These are phyloP conservation scores for Mycena alexandri DNA, from an alignment of 768 basidiomycete genomes.

Conservation along the genomic window DNA sequence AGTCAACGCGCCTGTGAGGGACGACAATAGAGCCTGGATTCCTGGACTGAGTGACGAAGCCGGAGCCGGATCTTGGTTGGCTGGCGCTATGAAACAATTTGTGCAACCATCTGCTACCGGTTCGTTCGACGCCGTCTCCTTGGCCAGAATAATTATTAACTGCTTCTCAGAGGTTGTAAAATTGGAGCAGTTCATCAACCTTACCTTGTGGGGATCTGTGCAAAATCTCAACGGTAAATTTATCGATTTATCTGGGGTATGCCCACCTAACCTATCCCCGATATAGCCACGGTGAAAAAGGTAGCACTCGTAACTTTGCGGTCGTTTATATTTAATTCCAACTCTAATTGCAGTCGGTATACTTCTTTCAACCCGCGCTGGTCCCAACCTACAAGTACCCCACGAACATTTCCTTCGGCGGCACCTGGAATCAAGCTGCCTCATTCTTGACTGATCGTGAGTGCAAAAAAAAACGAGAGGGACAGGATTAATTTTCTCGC, in stretches of 20 bases:
- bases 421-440: constrained; percentile 64
- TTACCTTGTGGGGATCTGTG: constrained; percentile 62
- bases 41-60: constrained; percentile 70
- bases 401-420: constrained; percentile 63
- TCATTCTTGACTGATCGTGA: constrained; percentile 62
- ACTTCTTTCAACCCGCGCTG: constrained; percentile 62
- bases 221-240: constrained; percentile 61
- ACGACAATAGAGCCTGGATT: constrained; percentile 70
- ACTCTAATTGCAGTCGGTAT: constrained; percentile 54
- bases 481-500: no score
- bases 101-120: constrained; percentile 61
- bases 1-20: constrained; percentile 61
- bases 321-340: no score
- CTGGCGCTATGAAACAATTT: constrained; percentile 69
- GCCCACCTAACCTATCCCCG: not conserved
- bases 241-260: constrained; percentile 1
- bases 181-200: constrained; percentile 62
- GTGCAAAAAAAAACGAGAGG: no score
- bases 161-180: constrained; percentile 58
- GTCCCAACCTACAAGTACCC: constrained; percentile 64
- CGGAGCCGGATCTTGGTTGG: constrained; percentile 71
- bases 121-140: constrained; percentile 3
- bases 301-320: constrained; percentile 39
- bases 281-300: constrained; percentile 64
- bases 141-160: not conserved